Percentiles rank a stretch among this genome's conserved stretches.
phyloP scores from a whole-genome alignment of 2,329 filamentous ascomycete genomes.

The Xylariaceae sp. region DNA sequence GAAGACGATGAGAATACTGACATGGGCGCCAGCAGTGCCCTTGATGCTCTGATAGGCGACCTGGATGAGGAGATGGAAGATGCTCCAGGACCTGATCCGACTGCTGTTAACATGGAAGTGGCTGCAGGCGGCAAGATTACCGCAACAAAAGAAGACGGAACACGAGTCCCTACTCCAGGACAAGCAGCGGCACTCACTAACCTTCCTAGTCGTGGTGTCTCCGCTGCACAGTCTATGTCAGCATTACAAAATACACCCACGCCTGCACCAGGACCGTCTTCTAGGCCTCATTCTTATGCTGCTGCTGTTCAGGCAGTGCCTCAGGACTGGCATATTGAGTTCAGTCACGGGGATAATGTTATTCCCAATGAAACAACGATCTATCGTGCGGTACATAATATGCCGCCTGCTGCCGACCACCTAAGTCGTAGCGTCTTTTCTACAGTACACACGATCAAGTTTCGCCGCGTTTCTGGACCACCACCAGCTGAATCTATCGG shows the following conservation, averaged over 20 bases:
- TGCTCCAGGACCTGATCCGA: slow-evolving; percentile 66
- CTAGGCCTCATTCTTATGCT: slow-evolving; percentile 73
- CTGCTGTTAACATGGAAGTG: slow-evolving; percentile 87
- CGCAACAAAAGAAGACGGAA: slow-evolving; percentile 87
- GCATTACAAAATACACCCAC: slow-evolving; percentile 38
- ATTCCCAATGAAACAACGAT: slow-evolving; percentile 92
- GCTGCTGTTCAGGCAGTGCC: slow-evolving; percentile 74
- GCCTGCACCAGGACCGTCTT: slow-evolving; percentile 44
- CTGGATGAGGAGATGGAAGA: slow-evolving; percentile 80
- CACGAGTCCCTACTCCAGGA: slow-evolving; percentile 74
- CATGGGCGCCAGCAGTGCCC: slow-evolving; percentile 59
- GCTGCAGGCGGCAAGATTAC: slow-evolving; percentile 82
- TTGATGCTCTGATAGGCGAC: slow-evolving; percentile 87
- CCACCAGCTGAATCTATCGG: slow-evolving; percentile 67
- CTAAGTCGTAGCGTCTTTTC: slow-evolving; percentile 80
- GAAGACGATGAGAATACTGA: slow-evolving; percentile 56
- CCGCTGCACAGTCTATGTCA: slow-evolving; percentile 36
- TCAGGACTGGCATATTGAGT: slow-evolving; percentile 97
- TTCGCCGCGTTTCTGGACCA: slow-evolving; percentile 78
- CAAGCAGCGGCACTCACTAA: slow-evolving; percentile 42
- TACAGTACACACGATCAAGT: slow-evolving; percentile 83
- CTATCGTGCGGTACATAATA: slow-evolving; percentile 83
- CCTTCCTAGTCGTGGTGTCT: slow-evolving; percentile 35
- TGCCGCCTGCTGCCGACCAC: slow-evolving; percentile 52
- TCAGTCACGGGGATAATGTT: slow-evolving; percentile 76